Conservation (phyloP, 2,329 filamentous ascomycete species). For the Bipolaris cookei region DNA sequence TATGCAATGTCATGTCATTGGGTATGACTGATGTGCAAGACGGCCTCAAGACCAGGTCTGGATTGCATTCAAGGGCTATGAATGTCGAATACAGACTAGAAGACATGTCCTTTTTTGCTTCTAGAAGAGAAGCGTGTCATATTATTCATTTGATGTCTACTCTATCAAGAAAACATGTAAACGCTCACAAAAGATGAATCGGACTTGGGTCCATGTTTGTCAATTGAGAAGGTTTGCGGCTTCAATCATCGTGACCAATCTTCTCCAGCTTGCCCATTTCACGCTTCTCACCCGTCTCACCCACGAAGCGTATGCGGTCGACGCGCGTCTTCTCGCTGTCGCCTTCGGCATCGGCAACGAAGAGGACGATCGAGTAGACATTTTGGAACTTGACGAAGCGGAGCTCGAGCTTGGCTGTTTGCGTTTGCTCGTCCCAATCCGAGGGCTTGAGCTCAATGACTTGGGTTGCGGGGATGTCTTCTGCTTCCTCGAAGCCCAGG, state of each 20-base stretch:
- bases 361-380: conserved; percentile 83
- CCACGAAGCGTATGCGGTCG: conserved; percentile 79
- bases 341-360: conserved; percentile 81
- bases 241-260: conserved; percentile 71
- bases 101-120: background rate
- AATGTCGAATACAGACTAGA: background rate
- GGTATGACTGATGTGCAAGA: too few species aligned
- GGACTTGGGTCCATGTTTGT: too few species aligned
- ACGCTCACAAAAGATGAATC: background rate
- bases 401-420: conserved; percentile 63
- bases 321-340: conserved; percentile 85
- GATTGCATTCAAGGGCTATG: background rate
- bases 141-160: background rate
- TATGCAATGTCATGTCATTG: background rate
- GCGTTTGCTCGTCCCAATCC: conserved; percentile 71
- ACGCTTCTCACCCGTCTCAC: conserved; percentile 88
- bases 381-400: conserved; percentile 98
- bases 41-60: background rate
- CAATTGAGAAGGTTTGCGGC: background rate
- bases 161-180: conserved; percentile 1
- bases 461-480: conserved; percentile 83
- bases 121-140: background rate
- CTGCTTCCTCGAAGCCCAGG: conserved; percentile 93
- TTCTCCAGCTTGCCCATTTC: conserved; percentile 96
- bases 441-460: conserved; percentile 72